Percentiles rank a stretch among this genome's conserved stretches.
phyloP scores from a whole-genome alignment of 2,329 filamentous ascomycete genomes.

The Pseudopyricularia cyperi region DNA sequence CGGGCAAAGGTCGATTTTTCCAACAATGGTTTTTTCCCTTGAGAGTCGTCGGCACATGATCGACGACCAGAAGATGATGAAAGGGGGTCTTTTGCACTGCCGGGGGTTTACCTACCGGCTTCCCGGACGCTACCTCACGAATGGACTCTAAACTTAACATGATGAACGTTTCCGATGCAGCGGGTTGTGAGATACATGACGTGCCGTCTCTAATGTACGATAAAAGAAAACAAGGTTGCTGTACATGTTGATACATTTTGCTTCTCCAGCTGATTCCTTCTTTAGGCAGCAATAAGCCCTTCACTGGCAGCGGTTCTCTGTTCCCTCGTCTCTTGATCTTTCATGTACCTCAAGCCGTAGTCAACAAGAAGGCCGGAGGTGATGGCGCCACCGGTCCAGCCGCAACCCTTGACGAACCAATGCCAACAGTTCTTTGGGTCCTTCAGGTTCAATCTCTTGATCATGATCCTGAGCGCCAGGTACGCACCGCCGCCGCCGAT shows the following conservation, averaged over 20 bases:
- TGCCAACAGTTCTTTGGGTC: slow-evolving; percentile 58
- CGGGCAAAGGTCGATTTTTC: slow-evolving; percentile 11
- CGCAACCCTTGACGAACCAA: slow-evolving; percentile 64
- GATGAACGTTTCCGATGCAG: background rate
- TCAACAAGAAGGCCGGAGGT: slow-evolving; percentile 45
- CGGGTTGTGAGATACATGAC: too few relatives aligned
- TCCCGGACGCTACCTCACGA: background rate
- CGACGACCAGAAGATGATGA: slow-evolving; percentile 10
- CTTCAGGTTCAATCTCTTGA: slow-evolving; percentile 52
- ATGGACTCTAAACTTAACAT: background rate
- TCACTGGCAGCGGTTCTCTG: background rate
- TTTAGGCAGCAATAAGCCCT: background rate
- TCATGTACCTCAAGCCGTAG: slow-evolving; percentile 39
- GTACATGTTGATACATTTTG: background rate
- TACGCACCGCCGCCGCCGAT: slow-evolving; percentile 54
- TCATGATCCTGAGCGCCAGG: slow-evolving; percentile 51
- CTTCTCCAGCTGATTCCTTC: background rate
- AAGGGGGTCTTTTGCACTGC: background rate
- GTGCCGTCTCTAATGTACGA: background rate
- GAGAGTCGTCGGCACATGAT: slow-evolving; percentile 10
- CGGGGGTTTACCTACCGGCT: background rate
- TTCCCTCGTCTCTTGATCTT: slow-evolving; percentile 13
- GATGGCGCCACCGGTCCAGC: slow-evolving; percentile 53
- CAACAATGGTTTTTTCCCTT: background rate
- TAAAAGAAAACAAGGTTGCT: too few relatives aligned